Evolutionary conservation across 2,329 filamentous ascomycete species (phyloP), one percentile per base, ranked within the genome.

Genomic region (Aureobasidium melanogenum): DNA sequence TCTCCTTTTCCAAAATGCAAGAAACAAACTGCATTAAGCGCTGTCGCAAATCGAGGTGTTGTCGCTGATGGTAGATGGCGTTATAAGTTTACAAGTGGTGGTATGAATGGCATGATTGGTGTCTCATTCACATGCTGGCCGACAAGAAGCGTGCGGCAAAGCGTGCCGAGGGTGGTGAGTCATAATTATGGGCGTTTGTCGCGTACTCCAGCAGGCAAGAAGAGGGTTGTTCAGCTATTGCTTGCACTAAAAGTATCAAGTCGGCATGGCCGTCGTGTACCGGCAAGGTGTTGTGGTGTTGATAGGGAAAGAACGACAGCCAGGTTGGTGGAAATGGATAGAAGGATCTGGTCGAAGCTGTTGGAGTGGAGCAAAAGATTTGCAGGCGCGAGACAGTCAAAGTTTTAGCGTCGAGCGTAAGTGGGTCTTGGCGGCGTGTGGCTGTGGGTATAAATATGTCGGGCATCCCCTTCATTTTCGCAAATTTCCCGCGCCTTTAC

Each of bases 401-500:
- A 38, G 38, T 54, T 54, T 61, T 60, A 54, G 58, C 58, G 46
- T 28, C 39, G 58, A 44, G 38, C 8, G 30, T 39, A 43, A 60
- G 36, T 32, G n/a, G 14, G 24, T 2, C 58, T 61, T 61, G 47
- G 47, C 47, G 38, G 19, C 1, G 2, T 36, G 34, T 52, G 47
- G 30, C 46, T 36, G 47, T 38, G 48, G 30, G 30, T 61, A 61
- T 61, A 61, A 54, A 39, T 54, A 54, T 7, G 6, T 38, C 47
- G 58, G 47, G 12, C 47, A 34, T 38, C 47, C 58, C 48, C 58
- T 44, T 32, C 10, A 14, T 43, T 46, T 54, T 36, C 28, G 30
- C 47, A 61, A 36, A 38, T 46, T 54, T 61, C 48, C 47, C 60
- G 60, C 60, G 60, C 60, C 39, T 43, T 38, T 28, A 39, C 50